A percentile compares a stretch with the other conserved stretches of the same genome.
Conservation (phyloP, 768 basidiomycete genomes). For the Hypholoma fasciculare region DNA sequence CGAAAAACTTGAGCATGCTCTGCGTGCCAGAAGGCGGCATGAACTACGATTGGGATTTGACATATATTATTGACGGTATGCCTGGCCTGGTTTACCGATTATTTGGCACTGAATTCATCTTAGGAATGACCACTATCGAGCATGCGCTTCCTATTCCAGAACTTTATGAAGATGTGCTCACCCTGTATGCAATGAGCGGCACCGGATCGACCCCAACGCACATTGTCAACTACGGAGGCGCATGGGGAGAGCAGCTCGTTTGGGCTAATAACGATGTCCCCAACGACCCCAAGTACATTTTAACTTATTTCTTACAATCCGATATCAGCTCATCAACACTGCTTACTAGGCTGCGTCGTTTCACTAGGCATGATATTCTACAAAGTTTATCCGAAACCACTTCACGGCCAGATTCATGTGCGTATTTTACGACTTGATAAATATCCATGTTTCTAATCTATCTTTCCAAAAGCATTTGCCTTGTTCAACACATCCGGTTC, state of each 20-base stretch:
- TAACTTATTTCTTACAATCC: neutral
- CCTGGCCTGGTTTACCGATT: neutral
- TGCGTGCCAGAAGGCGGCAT: slow-evolving; percentile 80
- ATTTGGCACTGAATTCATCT: neutral
- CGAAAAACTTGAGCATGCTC: slow-evolving; percentile 63
- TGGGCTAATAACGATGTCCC: slow-evolving; percentile 70
- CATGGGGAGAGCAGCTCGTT: slow-evolving; percentile 63
- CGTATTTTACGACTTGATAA: slow-evolving; percentile 17
- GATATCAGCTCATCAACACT: neutral
- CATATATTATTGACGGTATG: slow-evolving; percentile 75
- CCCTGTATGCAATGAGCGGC: slow-evolving; percentile 63
- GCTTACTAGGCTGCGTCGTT: slow-evolving; percentile 47
- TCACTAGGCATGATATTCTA: slow-evolving; percentile 65
- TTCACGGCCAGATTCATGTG: slow-evolving; percentile 59
- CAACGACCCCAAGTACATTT: slow-evolving; percentile 62
- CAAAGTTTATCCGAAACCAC: slow-evolving; percentile 62
- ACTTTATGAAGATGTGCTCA: slow-evolving; percentile 68
- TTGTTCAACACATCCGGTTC: slow-evolving; percentile 71
- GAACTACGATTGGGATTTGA: slow-evolving; percentile 79
- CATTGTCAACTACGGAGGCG: slow-evolving; percentile 77
- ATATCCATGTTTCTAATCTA: neutral
- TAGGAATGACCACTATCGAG: slow-evolving; percentile 81
- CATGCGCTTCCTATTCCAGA: slow-evolving; percentile 66
- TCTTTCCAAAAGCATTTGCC: slow-evolving; percentile 47
- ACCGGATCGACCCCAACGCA: slow-evolving; percentile 77